Evolutionary conservation across 2,329 filamentous ascomycete genomes (phyloP).

Genomic region (Diaporthe helianthi): DNA sequence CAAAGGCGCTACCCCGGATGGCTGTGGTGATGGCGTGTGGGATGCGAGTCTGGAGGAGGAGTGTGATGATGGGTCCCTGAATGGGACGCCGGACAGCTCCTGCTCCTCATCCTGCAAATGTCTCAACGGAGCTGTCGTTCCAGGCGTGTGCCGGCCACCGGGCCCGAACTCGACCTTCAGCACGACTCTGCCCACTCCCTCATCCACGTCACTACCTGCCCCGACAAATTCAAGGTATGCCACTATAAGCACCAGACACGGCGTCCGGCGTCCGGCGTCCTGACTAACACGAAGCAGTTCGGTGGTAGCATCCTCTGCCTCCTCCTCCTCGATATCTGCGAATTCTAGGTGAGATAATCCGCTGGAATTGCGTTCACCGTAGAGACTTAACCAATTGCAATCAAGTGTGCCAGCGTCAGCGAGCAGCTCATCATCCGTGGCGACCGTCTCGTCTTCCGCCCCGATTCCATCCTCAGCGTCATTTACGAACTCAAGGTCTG

Average conservation of each 20-base stretch:
- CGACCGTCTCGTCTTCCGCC: neutral
- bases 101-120: conserved; percentile 51
- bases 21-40: conserved; percentile 49
- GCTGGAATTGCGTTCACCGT: no score
- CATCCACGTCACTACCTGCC: conserved; percentile 3
- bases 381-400: neutral
- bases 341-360: conserved; percentile 26
- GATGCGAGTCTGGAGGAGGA: conserved; percentile 47
- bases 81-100: conserved; percentile 43
- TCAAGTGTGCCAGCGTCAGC: neutral
- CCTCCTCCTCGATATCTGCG: neutral
- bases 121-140: conserved; percentile 40
- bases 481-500: conserved; percentile 29
- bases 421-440: neutral
- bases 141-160: conserved; percentile 38
- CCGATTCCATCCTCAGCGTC: neutral
- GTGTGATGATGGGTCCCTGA: conserved; percentile 47
- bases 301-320: conserved; percentile 6
- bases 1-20: conserved; percentile 48
- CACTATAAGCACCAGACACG: neutral
- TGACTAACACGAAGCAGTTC: conserved; percentile 17
- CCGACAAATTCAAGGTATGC: conserved; percentile 25
- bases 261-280: no score
- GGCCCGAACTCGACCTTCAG: conserved; percentile 32
- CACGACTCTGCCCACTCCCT: conserved; percentile 29